Base-by-base conservation (phyloP, 805 yeast genomes). In the Candida chauliodis region DNA sequence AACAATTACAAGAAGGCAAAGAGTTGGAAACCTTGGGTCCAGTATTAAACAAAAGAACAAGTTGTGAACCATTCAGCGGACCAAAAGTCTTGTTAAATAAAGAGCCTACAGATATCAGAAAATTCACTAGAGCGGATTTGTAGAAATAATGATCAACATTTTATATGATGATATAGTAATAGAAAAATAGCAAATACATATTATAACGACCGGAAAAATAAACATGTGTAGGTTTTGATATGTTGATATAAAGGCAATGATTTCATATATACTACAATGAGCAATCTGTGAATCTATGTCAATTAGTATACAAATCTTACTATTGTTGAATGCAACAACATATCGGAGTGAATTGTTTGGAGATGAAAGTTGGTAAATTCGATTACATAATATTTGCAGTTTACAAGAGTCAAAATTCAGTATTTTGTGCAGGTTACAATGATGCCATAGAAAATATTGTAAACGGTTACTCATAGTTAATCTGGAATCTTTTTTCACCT, bases 41-140 rank as follows among this genome's bases (percentile, higher is more conserved):
- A 4, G 78, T 79, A 43, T 34, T 34, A 15, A 66, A 73, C 28
- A 78, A 77, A 27, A 79, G 95, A 66, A 72, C 67, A 29, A 66
- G 79, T 21, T 86, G 95, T 59, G 95, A 86, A 66, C 95, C 95
- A 17, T 69, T 67, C 54, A 71, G 79, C 29, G 91, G 89, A 20
- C 76, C 74, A 46, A 83, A 81, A 50, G 78, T 77, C 19, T 72
- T 86, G 51, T 59, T 73, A 41, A 61, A 68, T 30, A 69, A 73
- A 30, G 78, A 81, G 59, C 89, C 95, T 17, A 73, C 65, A 50
- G 84, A 84, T 55, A 78, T 86, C 35, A 74, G 80, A 41, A 75
- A 75, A 45, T 71, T 81, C 53, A 85, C 93, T 33, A 78, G 93
- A 61, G 59, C 78, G 36, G 95, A 84, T 57, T 72, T 85, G 58